Evolutionary conservation across 2,329 filamentous ascomycete genomes (phyloP), one percentile per base, ranked within the genome.

Genomic region (Ophiostoma sp.): DNA sequence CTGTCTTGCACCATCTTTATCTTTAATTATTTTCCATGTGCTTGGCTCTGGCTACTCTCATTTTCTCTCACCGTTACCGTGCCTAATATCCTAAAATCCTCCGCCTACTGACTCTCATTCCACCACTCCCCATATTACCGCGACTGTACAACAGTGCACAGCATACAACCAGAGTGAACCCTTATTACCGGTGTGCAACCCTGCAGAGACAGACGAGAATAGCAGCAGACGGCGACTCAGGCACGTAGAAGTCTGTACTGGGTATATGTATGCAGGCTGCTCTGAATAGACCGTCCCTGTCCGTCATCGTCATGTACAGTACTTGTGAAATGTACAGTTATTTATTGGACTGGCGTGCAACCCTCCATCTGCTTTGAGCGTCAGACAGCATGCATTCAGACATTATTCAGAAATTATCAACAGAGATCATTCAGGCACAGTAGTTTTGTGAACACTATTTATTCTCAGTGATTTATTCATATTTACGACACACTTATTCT

Each of bases 121-220:
- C 54, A 13, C n/a, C 15, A 13, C 13, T 15, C 57, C 23, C 5
- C 57, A 15, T 62, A 62, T 62, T 62, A 33, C 13, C 57, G 23
- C 23, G 27, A 62, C 52, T 33, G 57, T 62, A 7, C 57, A 7
- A 62, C 27, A 27, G 27, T 62, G 23, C 57, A 62, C 57, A 15
- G 27, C 57, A 62, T 62, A 62, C 57, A 31, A 33, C 13, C 57
- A 62, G 57, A 31, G 11, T 62, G 52, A 57, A 62, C 57, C 57
- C 57, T 31, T 62, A 62, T 62, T 62, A 62, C 57, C 27, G 57
- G 27, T 62, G 57, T 62, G 27, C 27, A 33, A 62, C 57, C 23
- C 27, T 6, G 7, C 27, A 62, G 27, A 62, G 27, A 62, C 23
- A 62, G 57, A 62, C 27, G 15, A 33, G 57, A 62, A 62, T 33